phyloP scores from a whole-genome alignment of 176 grass and related monocot species.

The Tillandsia leiboldiana region DNA sequence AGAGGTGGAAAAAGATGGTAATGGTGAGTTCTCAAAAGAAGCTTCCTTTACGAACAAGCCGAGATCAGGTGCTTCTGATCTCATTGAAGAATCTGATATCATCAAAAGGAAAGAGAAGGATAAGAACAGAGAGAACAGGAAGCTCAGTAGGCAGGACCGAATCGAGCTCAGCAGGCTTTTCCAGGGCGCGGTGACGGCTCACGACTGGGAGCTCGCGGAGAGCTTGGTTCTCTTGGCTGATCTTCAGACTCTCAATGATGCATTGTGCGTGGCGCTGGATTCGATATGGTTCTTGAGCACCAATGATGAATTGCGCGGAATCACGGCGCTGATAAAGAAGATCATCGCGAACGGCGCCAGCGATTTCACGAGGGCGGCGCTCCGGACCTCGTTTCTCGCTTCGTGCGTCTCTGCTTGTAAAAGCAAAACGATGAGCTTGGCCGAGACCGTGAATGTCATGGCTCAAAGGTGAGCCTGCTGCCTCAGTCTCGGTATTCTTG shows the following conservation, averaged over 20 bases:
- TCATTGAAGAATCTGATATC: not conserved
- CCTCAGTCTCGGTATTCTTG: not conserved
- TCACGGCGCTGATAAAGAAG: constrained; percentile 68
- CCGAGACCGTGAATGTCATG: constrained; percentile 80
- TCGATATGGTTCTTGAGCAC: constrained; percentile 87
- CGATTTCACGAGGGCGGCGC: constrained; percentile 81
- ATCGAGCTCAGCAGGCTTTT: constrained; percentile 60
- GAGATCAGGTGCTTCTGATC: constrained; percentile 57
- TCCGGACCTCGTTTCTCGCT: constrained; percentile 79
- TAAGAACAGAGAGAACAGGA: constrained; percentile 53
- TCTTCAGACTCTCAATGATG: constrained; percentile 66
- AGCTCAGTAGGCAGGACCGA: constrained; percentile 60
- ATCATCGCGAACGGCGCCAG: constrained; percentile 61
- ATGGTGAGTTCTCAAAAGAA: constrained; percentile 44
- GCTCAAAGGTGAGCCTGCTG: constrained; percentile 66
- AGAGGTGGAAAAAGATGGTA: constrained; percentile 30
- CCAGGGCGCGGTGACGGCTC: constrained; percentile 58
- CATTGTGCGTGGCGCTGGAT: constrained; percentile 71
- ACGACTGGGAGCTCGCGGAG: constrained; percentile 56
- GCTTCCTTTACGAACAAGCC: constrained; percentile 44
- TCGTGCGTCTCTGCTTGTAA: constrained; percentile 90
- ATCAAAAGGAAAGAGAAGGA: constrained; percentile 28
- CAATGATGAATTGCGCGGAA: constrained; percentile 44
- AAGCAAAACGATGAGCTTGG: constrained; percentile 53
- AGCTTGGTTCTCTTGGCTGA: constrained; percentile 50